Base-by-base conservation (phyloP, 345 rosid genomes). In the Iberis pinnata region DNA sequence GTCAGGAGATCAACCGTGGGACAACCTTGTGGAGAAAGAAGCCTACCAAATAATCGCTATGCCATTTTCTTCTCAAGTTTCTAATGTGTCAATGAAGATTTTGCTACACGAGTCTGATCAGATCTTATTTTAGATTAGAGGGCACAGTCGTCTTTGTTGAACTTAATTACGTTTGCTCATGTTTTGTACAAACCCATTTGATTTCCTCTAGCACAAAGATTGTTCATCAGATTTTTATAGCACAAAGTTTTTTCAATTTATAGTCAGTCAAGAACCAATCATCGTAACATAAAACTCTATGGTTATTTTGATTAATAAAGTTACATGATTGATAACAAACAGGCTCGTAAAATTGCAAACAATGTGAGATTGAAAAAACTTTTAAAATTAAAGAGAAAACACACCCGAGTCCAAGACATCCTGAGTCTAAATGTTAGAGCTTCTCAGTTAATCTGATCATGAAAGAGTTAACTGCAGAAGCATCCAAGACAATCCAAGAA, bases 401-500 rank as follows among this genome's bases (percentile, higher is more conserved):
- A n/a, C n/a, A n/a, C n/a, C n/a, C n/a, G 41, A 45, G 9, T 16
- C 33, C 8, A 26, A 12, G 54, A 13, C 50, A 27, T 27, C 14
- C 7, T 12, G 46, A 26, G 53, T 58, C 19, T 13, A 64, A 42
- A 2, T 42, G 66, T 82, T 74, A 84, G 9, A 90, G 86, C 68
- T 72, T 80, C 77, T 88, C 94, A 5, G 95, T 88, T 78, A 92
- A 65, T 62, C 77, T 78, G 64, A 85, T 63, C 95, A 92, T 85
- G 66, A 92, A 88, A 42, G 86, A 77, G 72, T 92, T 92, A 44
- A 92, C 84, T 0, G 80, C 85, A 53, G 60, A 77, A 61, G 64
- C 74, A 66, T 92, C 90, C 56, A 92, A 69, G 35, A 92, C 68
- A 32, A 92, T 92, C 98, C 98, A 92, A 6, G 98, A 92, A 74